Evolutionary conservation across 2,329 filamentous ascomycete species (phyloP).

Genomic region (Clarireedia sp.): DNA sequence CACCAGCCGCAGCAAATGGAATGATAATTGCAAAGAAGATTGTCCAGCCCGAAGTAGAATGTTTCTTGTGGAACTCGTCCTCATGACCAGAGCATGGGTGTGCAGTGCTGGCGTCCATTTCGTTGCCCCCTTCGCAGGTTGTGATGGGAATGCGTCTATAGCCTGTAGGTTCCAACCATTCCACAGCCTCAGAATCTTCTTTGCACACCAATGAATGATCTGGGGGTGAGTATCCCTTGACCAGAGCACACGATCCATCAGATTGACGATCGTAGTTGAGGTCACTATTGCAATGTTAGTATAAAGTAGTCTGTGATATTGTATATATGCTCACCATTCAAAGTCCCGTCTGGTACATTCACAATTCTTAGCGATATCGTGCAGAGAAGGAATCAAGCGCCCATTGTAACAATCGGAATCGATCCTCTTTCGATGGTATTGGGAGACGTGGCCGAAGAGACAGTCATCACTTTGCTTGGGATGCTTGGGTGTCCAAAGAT

Average conservation of each 20-base stretch:
- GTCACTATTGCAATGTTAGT: conserved; percentile 48
- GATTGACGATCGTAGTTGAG: conserved; percentile 83
- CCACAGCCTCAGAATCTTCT: conserved; percentile 57
- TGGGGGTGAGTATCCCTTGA: conserved; percentile 60
- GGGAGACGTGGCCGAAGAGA: conserved; percentile 82
- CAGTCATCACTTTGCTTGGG: conserved; percentile 72
- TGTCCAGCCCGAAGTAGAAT: conserved; percentile 59
- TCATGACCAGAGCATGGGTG: conserved; percentile 71
- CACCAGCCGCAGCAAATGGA: conserved; percentile 63
- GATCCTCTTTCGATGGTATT: conserved; percentile 86
- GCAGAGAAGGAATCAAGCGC: conserved; percentile 59
- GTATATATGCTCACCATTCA: conserved; percentile 64
- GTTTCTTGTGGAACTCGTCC: conserved; percentile 70
- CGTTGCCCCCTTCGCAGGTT: conserved; percentile 70
- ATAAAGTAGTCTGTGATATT: not conserved
- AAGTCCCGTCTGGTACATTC: conserved; percentile 77
- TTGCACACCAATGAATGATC: conserved; percentile 52
- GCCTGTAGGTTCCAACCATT: conserved; percentile 79
- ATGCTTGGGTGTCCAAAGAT: conserved; percentile 80
- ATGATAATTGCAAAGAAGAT: conserved; percentile 81
- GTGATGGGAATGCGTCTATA: conserved; percentile 86
- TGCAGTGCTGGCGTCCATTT: conserved; percentile 57
- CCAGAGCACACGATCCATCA: conserved; percentile 70
- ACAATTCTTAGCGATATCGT: conserved; percentile 67
- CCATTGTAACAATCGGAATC: conserved; percentile 76